Base-by-base conservation (phyloP, 1,284 basidiomycete genomes). In the Melampsora larici-populina region DNA sequence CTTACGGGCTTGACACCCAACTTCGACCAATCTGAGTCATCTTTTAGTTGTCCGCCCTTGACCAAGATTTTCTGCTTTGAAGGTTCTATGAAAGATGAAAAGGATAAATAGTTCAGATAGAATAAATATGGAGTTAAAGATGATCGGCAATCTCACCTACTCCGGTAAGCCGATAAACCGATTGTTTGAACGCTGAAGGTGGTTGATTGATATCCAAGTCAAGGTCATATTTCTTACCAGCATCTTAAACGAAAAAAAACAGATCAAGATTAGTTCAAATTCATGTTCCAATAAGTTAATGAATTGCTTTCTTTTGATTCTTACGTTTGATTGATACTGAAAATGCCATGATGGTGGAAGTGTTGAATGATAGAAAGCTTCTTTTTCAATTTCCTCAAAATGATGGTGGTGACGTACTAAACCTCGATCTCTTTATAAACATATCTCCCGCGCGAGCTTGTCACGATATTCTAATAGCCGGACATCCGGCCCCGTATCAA, bases 21-120 rank as follows among this genome's bases (percentile, higher is more conserved):
- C 84, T 93, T 94, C 80, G 87, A 88, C 88, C 94, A 89, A 80
- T 91, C 89, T 0, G 91, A 88, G 80, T 96, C 92, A 82, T 97
- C 93, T 91, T 93, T 94, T 83, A 97, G 88, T 81, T 93, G 88
- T n/a, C 92, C 92, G 67, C 92, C 92, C 84, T 97, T 97, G 83
- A 96, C 87, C 92, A 97, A 95, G 80, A 98, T 91, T 85, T 97
- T 99, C 91, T 97, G 95, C 68, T 94, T 88, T 81, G 95, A 93
- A 69, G 88, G 64, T 62, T 21, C 78, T 79, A 43, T 77, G 80
- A 18, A 79, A 79, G 21, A 79, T 48, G 17, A 26, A 31, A 18
- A 8, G n/a, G n/a, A n/a, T n/a, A 55, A n/a, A 18, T 8, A 48
- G 17, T 49, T 13, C 36, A 60, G 31, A 18, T 55, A 31, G 66